Conservation (phyloP, 805 yeast genomes). For the Torulaspora quercuum region DNA sequence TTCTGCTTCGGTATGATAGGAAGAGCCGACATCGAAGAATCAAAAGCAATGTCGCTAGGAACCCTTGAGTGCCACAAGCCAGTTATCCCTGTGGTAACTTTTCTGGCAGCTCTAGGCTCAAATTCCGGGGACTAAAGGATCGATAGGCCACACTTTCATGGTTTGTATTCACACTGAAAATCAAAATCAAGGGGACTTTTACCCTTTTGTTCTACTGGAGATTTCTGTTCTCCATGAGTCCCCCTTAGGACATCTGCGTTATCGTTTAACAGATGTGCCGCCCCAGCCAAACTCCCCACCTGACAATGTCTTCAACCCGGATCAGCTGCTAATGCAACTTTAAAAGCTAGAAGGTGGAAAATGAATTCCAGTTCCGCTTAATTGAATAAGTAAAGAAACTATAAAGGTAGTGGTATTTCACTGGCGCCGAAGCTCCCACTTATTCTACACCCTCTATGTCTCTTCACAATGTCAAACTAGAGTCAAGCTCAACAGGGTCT, state of each 20-base stretch:
- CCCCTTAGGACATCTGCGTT: conserved; percentile 46
- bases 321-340: conserved; percentile 31
- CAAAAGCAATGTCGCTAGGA: conserved; percentile 47
- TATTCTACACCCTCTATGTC: conserved; percentile 38
- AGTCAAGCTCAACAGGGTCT: conserved; percentile 39
- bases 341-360: conserved; percentile 38
- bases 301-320: conserved; percentile 41
- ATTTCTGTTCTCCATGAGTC: conserved; percentile 47
- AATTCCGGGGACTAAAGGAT: conserved; percentile 45
- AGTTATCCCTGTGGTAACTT: conserved; percentile 43
- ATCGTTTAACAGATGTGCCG: conserved; percentile 47
- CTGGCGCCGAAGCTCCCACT: conserved; percentile 46
- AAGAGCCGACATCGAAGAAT: conserved; percentile 49
- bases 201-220: conserved; percentile 47
- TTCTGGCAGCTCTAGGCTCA: conserved; percentile 46
- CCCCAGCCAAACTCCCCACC: conserved; percentile 47
- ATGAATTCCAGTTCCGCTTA: conserved; percentile 40
- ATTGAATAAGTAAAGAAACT: conserved; percentile 38
- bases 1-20: conserved; percentile 50
- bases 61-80: conserved; percentile 50
- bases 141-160: conserved; percentile 50
- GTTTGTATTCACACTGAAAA: conserved; percentile 46
- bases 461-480: conserved; percentile 44
- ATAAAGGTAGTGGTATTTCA: conserved; percentile 44
- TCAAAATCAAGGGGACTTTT: conserved; percentile 45